Evolutionary conservation across 345 rosid genomes (phyloP), one percentile per base, ranked within the genome.

Genomic region (Carallia pectinifolia): DNA sequence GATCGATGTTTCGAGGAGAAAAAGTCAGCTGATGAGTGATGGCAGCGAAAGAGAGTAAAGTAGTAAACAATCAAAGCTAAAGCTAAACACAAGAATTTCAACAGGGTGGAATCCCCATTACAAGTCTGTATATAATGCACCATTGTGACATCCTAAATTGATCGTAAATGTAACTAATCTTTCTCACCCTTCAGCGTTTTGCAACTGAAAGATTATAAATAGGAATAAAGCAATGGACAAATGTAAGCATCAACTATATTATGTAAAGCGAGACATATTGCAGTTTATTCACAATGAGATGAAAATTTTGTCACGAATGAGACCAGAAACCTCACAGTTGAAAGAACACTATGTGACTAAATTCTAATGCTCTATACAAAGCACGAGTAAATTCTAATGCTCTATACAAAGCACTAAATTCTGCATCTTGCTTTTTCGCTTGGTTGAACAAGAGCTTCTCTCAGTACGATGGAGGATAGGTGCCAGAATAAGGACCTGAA

Each of bases 401-500:
- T 44, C 31, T 40, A 44, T 27, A 52, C 66, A 60, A 2, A 59
- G 58, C 38, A 33, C 56, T 19, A 13, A 33, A 62, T 19, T 59
- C 58, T 7, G 27, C 37, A 54, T 52, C 2, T 31, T n/a, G 27
- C 63, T 67, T 73, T 58, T 53, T 67, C 50, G 10, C 15, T 36
- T 16, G 23, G 53, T 39, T 12, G 23, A 30, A 29, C 47, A 13
- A 6, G 39, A 75, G 72, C 59, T 71, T 29, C 60, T 9, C 74
- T 72, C 66, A 89, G 81, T 90, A 85, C 0, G 86, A 89, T 1
- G 89, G 88, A 19, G 92, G 87, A 78, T 83, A 85, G 27, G 53
- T 64, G 61, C 96, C 91, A 16, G 82, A 85, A 61, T 71, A 86
- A 65, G 87, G 87, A 79, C 85, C 94, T 86, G 81, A 59, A 64